Base-by-base conservation (phyloP, 352 stramenopile species). In the Globisporangium orthogonon region DNA sequence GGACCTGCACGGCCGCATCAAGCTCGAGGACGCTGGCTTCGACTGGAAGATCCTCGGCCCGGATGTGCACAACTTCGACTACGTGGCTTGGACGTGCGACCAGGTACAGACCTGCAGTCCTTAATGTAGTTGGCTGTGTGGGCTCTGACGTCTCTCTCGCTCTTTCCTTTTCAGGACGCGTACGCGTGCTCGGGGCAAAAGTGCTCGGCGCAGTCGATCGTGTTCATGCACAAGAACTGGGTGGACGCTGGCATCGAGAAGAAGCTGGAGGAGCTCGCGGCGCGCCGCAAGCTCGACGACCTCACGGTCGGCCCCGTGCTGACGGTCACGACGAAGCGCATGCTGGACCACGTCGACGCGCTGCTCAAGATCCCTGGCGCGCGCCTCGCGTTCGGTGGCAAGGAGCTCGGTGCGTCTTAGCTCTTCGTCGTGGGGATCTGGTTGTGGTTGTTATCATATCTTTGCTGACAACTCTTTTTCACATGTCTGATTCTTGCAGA, bases 161-260 rank as follows among this genome's bases (percentile, higher is more conserved):
- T 14, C 10, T 47, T 47, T 17, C 9, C 35, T 14, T 2, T 29
- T 5, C 18, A 81, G 85, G 97, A 99, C 73, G 96, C 97, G 9
- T 99, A 99, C 67, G 97, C 96, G 28, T 98, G 83, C 66, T 96
- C 86, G n/a, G 97, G 96, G 40, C 97, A 99, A 73, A 99, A 99
- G 83, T 99, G 97, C 78, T 98, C 92, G 17, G 97, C 97, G 10
- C 93, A 99, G 74, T 98, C 94, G 49, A 98, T 99, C 58, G 75
- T 98, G 33, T 99, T 99, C 76, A 91, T 98, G 71, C 97, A 99
- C 78, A 94, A 98, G 66, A 98, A 98, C 77, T 99, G 96, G 95
- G 57, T 65, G 50, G 64, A 88, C 7, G 81, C 83, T 50, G 96
- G 94, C 50, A 68, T 99, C 48, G 75, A 98, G 51, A 89, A 97